Conservation (phyloP, 2,329 filamentous ascomycete species). For the Epichloe brachyelytri region DNA sequence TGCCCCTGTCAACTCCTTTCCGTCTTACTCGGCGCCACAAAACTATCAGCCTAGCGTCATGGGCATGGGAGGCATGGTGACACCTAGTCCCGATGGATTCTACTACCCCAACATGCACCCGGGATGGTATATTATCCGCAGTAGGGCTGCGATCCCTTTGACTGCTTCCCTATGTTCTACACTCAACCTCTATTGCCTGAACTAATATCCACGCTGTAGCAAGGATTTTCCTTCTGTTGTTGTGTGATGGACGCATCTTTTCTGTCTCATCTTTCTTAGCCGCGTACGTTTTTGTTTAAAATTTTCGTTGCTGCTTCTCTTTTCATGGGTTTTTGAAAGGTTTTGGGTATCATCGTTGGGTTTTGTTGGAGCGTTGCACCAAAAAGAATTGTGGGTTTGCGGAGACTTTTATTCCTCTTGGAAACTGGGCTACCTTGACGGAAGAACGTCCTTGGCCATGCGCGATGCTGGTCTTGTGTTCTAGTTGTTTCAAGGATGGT, state of each 20-base stretch:
- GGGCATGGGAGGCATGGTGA: slow-evolving; percentile 72
- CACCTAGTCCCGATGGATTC: slow-evolving; percentile 53
- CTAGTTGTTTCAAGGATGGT: not conserved
- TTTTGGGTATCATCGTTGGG: slow-evolving; percentile 5
- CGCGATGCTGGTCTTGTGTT: not conserved
- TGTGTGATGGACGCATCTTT: slow-evolving; percentile 2
- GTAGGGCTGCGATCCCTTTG: slow-evolving; percentile 25
- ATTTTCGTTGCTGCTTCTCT: not conserved
- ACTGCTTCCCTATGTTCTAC: slow-evolving; percentile 11
- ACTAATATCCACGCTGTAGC: slow-evolving; percentile 18
- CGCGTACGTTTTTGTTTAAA: not conserved
- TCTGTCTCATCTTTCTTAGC: not conserved
- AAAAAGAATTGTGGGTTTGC: slow-evolving; percentile 1
- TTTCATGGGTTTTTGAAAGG: not conserved
- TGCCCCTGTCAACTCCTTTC: slow-evolving; percentile 36
- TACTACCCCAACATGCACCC: slow-evolving; percentile 48
- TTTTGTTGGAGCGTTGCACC: slow-evolving; percentile 1
- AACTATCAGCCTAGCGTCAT: slow-evolving; percentile 45
- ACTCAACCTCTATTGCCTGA: slow-evolving; percentile 13
- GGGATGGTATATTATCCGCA: slow-evolving; percentile 50
- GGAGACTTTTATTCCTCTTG: not conserved
- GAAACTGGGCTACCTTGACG: not conserved
- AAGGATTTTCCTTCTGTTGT: not conserved
- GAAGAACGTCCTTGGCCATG: not conserved
- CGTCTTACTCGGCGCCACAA: slow-evolving; percentile 34